phyloP scores from a whole-genome alignment of 208 protist species.

The Jaenimonas drosophilae region DNA sequence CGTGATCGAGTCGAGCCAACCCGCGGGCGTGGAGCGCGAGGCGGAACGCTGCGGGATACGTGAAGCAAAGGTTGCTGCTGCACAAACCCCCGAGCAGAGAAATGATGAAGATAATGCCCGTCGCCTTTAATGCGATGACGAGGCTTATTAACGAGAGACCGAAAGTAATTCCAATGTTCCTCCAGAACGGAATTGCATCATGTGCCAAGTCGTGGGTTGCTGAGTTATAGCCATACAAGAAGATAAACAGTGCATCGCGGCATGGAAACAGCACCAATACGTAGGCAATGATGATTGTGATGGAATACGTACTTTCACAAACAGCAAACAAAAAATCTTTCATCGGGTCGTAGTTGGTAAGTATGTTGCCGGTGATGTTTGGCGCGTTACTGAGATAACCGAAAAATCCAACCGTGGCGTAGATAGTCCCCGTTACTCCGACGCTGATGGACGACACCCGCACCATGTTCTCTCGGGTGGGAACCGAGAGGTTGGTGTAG shows the following conservation, averaged over 20 bases:
- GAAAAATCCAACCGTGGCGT: slow-evolving; percentile 48
- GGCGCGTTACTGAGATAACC: slow-evolving; percentile 37
- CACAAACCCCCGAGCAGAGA: slow-evolving; percentile 54
- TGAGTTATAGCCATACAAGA: slow-evolving; percentile 42
- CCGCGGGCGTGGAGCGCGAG: slow-evolving; percentile 34
- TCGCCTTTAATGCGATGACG: slow-evolving; percentile 30
- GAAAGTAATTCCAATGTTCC: slow-evolving; percentile 26
- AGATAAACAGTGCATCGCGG: slow-evolving; percentile 43
- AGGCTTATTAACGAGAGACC: slow-evolving; percentile 29
- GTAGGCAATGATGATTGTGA: slow-evolving; percentile 51
- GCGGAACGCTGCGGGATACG: slow-evolving; percentile 52
- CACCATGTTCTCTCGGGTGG: slow-evolving; percentile 24
- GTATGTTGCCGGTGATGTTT: slow-evolving; percentile 56
- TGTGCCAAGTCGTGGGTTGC: slow-evolving; percentile 14
- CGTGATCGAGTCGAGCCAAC: slow-evolving; percentile 17
- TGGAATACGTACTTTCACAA: slow-evolving; percentile 29
- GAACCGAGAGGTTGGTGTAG: slow-evolving; percentile 18
- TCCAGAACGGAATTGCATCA: slow-evolving; percentile 18
- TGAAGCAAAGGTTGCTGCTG: slow-evolving; percentile 64
- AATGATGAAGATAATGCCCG: slow-evolving; percentile 54
- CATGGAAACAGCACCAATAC: slow-evolving; percentile 54
- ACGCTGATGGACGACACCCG: slow-evolving; percentile 48
- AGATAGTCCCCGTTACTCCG: slow-evolving; percentile 32
- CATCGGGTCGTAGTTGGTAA: slow-evolving; percentile 56
- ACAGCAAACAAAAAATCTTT: slow-evolving; percentile 36